Base-by-base conservation (phyloP, 83 land plant genomes). In the Thuja plicata region DNA sequence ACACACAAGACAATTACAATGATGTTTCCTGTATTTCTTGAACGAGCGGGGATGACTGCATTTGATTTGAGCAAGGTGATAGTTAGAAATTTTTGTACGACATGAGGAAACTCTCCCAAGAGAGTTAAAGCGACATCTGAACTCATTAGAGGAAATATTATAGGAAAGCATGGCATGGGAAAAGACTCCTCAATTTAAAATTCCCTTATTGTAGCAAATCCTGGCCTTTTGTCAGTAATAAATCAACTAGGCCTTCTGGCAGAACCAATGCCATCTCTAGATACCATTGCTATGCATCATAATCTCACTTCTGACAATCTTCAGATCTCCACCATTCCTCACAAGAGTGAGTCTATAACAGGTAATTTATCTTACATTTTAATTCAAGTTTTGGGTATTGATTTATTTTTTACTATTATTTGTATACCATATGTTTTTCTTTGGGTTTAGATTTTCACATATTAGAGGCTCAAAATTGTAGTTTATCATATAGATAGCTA, bases 61-160 rank as follows among this genome's bases (percentile, higher is more conserved):
- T 98, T 97, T 94, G 99, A 98, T 88, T 92, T 98, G 62, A 96
- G 96, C 92, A 98, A 98, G 92, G 97, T 98, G 55, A 98, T n/a
- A n/a, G n/a, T n/a, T 98, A 82, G 99, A 98, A 88, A 93, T 95
- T 91, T 97, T 98, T 90, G 97, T 98, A 52, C 91, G 99, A 89
- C 95, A 98, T 86, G 99, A 98, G 88, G 99, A 95, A 52, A 94
- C 96, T 86, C 93, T 98, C 74, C 99, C 99, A 78, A 94, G 99
- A 66, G 99, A 98, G 93, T 92, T 98, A 71, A 97, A 96, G 89
- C 89, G 99, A 32, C 99, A 98, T 90, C 86, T 98, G 52, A 98
- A 98, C 93, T 92, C 96, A 13, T 90, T 98, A 89, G 99, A 98
- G 90, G 98, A 98, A 90, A 89, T 96, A 71, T 91, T 98, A n/a